Percentiles rank a stretch among this genome's conserved stretches.
Conservation (phyloP, 805 yeast genomes). For the Candida oleophila region DNA sequence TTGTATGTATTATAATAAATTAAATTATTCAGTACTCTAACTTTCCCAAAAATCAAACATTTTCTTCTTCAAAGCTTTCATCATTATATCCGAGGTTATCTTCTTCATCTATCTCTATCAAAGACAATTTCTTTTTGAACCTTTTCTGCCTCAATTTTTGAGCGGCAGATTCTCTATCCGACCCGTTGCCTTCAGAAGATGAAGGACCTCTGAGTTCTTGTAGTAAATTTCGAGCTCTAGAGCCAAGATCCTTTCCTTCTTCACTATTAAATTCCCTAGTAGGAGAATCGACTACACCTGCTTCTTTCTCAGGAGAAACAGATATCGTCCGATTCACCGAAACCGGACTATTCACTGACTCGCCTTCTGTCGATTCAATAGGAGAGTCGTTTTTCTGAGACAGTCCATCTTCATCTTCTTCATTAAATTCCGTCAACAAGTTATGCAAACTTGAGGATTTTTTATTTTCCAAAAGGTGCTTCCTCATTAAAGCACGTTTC, state of each 20-base stretch:
- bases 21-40: background rate
- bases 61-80: constrained; percentile 3
- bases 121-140: constrained; percentile 22
- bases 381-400: background rate
- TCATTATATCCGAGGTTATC: background rate
- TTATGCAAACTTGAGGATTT: constrained; percentile 7
- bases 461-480: constrained; percentile 48
- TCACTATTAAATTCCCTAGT: background rate
- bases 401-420: constrained; percentile 2
- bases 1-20: background rate
- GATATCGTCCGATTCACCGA: background rate
- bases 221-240: constrained; percentile 62
- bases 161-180: constrained; percentile 31
- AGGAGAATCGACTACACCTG: constrained; percentile 1
- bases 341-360: background rate
- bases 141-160: constrained; percentile 43
- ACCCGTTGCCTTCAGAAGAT: constrained; percentile 16
- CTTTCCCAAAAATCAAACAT: constrained; percentile 2
- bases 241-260: constrained; percentile 42
- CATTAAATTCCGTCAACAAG: background rate
- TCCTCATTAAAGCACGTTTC: constrained; percentile 73
- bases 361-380: background rate
- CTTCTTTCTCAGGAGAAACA: background rate
- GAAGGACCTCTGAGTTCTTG: constrained; percentile 54
- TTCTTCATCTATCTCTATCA: constrained; percentile 7